phyloP scores from a whole-genome alignment of 257 asterid species.

The Lantana camara region DNA sequence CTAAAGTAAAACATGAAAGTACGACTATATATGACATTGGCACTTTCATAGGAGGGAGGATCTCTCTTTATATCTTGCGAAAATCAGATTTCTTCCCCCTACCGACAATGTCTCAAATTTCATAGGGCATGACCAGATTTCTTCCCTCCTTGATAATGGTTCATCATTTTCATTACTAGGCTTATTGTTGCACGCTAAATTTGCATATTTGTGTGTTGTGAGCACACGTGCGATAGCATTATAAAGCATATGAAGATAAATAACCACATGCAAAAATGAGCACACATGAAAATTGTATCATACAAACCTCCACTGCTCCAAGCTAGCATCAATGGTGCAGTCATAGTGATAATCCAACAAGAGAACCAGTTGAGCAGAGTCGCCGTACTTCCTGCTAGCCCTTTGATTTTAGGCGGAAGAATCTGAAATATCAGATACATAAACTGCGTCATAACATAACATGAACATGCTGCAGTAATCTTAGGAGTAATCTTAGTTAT shows the following conservation, averaged over 20 bases:
- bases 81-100: too few species aligned
- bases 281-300: neutral
- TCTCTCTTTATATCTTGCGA: too few species aligned
- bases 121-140: neutral
- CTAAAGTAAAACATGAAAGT: too few species aligned
- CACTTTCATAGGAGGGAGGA: too few species aligned
- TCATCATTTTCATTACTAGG: too few species aligned
- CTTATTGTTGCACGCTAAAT: too few species aligned
- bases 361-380: conserved; percentile 56
- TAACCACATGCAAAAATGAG: neutral
- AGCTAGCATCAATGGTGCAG: conserved; percentile 59
- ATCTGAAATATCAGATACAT: conserved; percentile 42
- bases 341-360: conserved; percentile 55
- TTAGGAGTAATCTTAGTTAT: too few species aligned
- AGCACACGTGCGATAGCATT: too few species aligned
- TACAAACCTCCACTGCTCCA: conserved; percentile 75
- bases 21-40: too few species aligned
- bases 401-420: conserved; percentile 71
- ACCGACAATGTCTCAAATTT: too few species aligned
- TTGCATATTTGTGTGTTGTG: too few species aligned
- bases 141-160: neutral
- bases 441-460: neutral
- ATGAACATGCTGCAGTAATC: neutral
- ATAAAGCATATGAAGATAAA: too few species aligned
- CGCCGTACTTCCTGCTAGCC: conserved; percentile 63